A percentile compares a stretch with the other conserved stretches of the same genome.
Conservation (phyloP, 164 flowering plant species). For the Chimonanthus praecox region DNA sequence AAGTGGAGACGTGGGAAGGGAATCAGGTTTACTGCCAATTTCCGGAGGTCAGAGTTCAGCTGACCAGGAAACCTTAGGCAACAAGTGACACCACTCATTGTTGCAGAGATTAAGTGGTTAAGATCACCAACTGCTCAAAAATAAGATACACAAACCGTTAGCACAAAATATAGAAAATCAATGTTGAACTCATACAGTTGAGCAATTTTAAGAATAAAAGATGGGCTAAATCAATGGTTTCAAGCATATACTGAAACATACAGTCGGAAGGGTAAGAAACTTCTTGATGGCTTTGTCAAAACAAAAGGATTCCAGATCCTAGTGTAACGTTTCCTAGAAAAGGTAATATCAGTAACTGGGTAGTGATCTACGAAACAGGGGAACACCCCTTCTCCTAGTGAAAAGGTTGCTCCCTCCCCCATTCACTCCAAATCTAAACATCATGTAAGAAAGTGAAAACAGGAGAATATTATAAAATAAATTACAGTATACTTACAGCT, state of each 20-base stretch:
- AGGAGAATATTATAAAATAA: background rate
- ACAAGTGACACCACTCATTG: constrained; percentile 53
- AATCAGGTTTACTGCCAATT: constrained; percentile 48
- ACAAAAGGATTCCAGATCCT: background rate
- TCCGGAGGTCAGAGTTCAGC: constrained; percentile 45
- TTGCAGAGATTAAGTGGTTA: constrained; percentile 50
- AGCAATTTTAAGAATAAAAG: background rate
- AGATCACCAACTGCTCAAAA: constrained; percentile 37
- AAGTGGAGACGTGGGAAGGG: constrained; percentile 58
- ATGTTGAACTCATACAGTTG: background rate
- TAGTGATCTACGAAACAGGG: too few relatives aligned
- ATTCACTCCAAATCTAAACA: too few relatives aligned
- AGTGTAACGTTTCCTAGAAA: background rate
- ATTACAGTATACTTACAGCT: constrained; percentile 31
- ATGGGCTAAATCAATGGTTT: background rate
- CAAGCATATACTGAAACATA: background rate
- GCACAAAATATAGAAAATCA: too few relatives aligned
- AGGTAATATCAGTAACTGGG: background rate
- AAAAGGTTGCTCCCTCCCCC: too few relatives aligned
- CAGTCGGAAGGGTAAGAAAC: background rate
- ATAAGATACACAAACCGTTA: background rate
- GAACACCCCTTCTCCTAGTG: too few relatives aligned
- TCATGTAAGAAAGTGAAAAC: background rate
- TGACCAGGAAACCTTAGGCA: constrained; percentile 52
- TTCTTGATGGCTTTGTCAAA: background rate